Evolutionary conservation across 805 yeast genomes (phyloP), one percentile per base, ranked within the genome.

Genomic region (Naumovozyma castellii): DNA sequence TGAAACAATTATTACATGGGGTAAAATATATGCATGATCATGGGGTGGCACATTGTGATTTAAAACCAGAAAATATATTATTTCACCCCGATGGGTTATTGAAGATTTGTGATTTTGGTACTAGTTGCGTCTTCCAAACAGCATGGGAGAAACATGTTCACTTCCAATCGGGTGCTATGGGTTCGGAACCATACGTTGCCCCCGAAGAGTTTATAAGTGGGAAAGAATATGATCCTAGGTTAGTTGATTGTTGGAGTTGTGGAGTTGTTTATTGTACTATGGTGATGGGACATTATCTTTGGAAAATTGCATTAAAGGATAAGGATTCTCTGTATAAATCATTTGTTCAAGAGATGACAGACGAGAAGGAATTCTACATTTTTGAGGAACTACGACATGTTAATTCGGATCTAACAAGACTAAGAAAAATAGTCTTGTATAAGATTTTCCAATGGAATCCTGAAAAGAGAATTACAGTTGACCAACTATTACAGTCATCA

Each of bases 21-120:
- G 71, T 88, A 18, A 72, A 78, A 22, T 87, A 83, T 61, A 79
- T 88, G 79, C 97, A 88, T 62, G 73, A 78, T 10, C 87, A 81
- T 61, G 97, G 97, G 29, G 90, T 88, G 19, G 90, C 96, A 0
- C 97, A 88, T 61, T 83, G 95, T 55, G 97, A 88, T 55, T 66
- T 88, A 44, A 88, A 88, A 61, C 87, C 94, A 4, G 97, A 88
- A 54, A 88, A 88, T 59, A 66, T 88, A 20, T 59, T 88, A 30
- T 65, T 88, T 34, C 80, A 85, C 5, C 69, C 74, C 14, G 64
- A 68, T 44, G 92, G 92, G 5, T 68, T 74, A 40, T 66, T 80
- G 42, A 80, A 79, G 53, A 78, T 81, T 37, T 74, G 84, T 32
- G 97, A 88, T 59, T 88, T 88, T 61, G 97, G 97, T 28, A 85